These are phyloP conservation scores for Elymus sibiricus DNA, from an alignment of 176 grass and related monocot genomes.

Conservation along the genomic window DNA sequence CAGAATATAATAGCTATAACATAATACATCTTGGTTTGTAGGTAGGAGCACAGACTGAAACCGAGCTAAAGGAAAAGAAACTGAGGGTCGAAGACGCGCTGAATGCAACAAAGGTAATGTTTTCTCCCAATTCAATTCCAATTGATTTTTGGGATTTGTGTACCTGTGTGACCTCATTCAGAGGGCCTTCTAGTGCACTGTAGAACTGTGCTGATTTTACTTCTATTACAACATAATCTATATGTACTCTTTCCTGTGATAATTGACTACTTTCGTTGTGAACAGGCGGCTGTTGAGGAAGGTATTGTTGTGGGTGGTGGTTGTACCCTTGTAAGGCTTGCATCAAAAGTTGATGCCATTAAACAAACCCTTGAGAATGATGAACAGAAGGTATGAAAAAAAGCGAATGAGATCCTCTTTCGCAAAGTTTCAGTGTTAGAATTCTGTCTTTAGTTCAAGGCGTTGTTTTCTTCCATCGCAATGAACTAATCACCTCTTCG, in stretches of 20 bases:
- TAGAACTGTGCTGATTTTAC: too few relatives aligned
- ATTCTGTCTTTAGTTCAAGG: too few relatives aligned
- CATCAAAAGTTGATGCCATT: conserved; percentile 75
- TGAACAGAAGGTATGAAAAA: too few relatives aligned
- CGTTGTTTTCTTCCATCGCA: too few relatives aligned
- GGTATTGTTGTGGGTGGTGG: conserved; percentile 94
- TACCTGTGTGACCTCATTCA: neutral
- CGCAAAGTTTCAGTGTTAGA: too few relatives aligned
- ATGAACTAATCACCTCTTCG: too few relatives aligned
- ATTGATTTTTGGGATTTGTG: neutral
- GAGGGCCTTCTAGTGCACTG: neutral
- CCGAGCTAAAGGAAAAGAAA: conserved; percentile 89
- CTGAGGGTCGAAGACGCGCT: conserved; percentile 96
- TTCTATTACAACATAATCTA: too few relatives aligned
- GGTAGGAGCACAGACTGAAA: conserved; percentile 96
- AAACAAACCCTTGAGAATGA: too few relatives aligned
- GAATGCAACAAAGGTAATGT: conserved; percentile 81
- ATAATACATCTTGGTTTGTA: conserved; percentile 25
- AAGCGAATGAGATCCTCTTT: neutral
- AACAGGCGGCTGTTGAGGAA: conserved; percentile 87
- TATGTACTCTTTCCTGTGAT: neutral
- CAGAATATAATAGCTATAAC: neutral
- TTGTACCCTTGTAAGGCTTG: conserved; percentile 79
- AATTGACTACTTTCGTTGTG: neutral
- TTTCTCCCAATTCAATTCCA: neutral